A percentile compares a stretch with the other conserved stretches of the same genome.
Conservation (phyloP, 169 alveolate species). For the Plasmodium gaboni region DNA sequence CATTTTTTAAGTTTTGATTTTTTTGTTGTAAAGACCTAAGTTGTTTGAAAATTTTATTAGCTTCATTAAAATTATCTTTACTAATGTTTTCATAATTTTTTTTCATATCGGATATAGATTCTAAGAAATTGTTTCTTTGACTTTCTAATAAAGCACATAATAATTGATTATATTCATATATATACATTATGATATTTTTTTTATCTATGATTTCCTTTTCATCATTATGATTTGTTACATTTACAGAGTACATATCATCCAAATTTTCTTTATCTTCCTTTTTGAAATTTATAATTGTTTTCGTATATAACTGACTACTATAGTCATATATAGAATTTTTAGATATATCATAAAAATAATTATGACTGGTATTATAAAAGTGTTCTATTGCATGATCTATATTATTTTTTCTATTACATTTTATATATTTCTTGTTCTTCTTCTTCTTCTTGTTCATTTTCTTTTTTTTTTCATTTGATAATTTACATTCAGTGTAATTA, state of each 20-base stretch:
- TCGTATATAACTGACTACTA: conserved; percentile 56
- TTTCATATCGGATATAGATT: conserved; percentile 41
- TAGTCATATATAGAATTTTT: conserved; percentile 64
- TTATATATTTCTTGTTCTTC: background rate
- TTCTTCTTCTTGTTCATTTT: background rate
- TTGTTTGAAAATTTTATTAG: conserved; percentile 26
- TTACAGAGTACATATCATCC: conserved; percentile 37
- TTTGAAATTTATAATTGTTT: conserved; percentile 62
- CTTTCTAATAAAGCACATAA: conserved; percentile 66
- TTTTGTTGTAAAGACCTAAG: conserved; percentile 24
- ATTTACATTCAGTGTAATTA: background rate
- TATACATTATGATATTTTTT: conserved; percentile 52
- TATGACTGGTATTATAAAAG: conserved; percentile 39
- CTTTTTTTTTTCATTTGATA: background rate
- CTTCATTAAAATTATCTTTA: conserved; percentile 32
- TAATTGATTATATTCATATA: conserved; percentile 59
- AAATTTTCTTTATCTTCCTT: conserved; percentile 33
- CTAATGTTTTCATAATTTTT: conserved; percentile 41
- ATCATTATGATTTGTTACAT: conserved; percentile 15
- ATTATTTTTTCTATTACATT: conserved; percentile 9
- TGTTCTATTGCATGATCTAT: conserved; percentile 58
- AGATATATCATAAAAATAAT: conserved; percentile 50
- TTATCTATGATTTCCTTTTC: conserved; percentile 29
- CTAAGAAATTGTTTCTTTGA: conserved; percentile 41
- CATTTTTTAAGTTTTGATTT: conserved; percentile 39